Evolutionary conservation across 2,329 filamentous ascomycete genomes (phyloP).

Genomic region (Exophiala dermatitidis): DNA sequence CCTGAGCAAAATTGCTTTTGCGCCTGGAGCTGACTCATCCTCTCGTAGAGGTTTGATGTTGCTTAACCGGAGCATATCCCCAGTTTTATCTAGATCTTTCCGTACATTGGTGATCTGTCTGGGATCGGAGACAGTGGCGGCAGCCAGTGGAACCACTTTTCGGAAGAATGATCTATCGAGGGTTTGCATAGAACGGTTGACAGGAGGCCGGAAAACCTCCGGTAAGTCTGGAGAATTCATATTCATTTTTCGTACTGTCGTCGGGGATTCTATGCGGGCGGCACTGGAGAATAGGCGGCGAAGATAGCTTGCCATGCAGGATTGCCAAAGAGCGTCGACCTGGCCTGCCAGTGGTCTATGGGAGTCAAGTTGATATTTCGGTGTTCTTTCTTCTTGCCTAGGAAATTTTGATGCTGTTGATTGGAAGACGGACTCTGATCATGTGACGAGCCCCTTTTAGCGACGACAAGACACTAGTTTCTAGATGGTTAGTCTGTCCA

Average conservation of each 20-base stretch:
- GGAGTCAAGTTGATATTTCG: no score
- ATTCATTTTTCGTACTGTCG: slow-evolving; percentile 10
- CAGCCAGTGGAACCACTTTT: slow-evolving; percentile 66
- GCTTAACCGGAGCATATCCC: slow-evolving; percentile 59
- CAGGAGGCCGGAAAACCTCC: slow-evolving; percentile 66
- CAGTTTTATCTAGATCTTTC: slow-evolving; percentile 56
- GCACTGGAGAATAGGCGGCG: slow-evolving; percentile 10
- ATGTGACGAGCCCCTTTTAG: no score
- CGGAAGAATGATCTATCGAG: slow-evolving; percentile 80
- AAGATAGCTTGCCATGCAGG: slow-evolving; percentile 14
- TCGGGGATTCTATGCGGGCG: neutral
- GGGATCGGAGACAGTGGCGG: slow-evolving; percentile 67
- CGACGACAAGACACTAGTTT: no score
- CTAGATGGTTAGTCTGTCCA: no score
- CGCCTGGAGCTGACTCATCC: slow-evolving; percentile 36
- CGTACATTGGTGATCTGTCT: slow-evolving; percentile 68
- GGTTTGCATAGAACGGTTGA: slow-evolving; percentile 68
- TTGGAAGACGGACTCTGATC: no score
- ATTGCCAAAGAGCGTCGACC: neutral
- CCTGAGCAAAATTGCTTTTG: slow-evolving; percentile 36
- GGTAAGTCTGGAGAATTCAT: slow-evolving; percentile 27
- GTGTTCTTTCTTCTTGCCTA: no score
- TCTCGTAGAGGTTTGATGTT: slow-evolving; percentile 56
- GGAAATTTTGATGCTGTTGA: no score
- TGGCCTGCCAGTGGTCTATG: no score